phyloP scores from a whole-genome alignment of 2,329 filamentous ascomycete genomes.

The Fusarium brachygibbosum region DNA sequence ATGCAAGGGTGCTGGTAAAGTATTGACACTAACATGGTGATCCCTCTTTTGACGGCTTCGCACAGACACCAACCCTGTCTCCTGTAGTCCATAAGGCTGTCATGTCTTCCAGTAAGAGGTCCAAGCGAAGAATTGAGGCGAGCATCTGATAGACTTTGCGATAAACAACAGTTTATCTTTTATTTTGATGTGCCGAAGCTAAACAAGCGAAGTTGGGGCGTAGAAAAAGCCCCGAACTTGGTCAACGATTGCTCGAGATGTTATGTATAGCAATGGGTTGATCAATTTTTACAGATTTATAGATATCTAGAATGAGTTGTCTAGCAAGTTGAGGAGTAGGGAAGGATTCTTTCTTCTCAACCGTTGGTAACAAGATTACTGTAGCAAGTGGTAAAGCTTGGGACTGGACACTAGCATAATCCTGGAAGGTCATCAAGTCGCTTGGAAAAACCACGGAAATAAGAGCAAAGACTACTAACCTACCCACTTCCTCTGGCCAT shows the following conservation, averaged over 20 bases:
- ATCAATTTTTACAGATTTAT: too few relatives aligned
- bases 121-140: not conserved
- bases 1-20: not conserved
- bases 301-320: too few relatives aligned
- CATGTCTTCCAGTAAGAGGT: not conserved
- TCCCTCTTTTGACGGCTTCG: not conserved
- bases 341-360: too few relatives aligned
- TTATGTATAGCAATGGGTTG: too few relatives aligned
- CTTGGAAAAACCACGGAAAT: not conserved
- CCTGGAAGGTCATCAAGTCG: not conserved
- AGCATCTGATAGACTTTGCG: not conserved
- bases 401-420: not conserved
- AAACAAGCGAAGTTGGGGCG: not conserved
- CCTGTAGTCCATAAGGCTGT: not conserved
- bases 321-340: too few relatives aligned
- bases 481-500: not conserved
- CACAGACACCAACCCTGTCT: not conserved
- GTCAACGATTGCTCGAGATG: too few relatives aligned
- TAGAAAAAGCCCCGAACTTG: not conserved
- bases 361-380: too few relatives aligned
- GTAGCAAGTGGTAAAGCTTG: not conserved
- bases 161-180: too few relatives aligned
- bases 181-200: not conserved
- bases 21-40: not conserved
- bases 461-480: not conserved